These are phyloP conservation scores for Spergularia bocconei DNA, from an alignment of 148 eudicot species.

Conservation along the genomic window DNA sequence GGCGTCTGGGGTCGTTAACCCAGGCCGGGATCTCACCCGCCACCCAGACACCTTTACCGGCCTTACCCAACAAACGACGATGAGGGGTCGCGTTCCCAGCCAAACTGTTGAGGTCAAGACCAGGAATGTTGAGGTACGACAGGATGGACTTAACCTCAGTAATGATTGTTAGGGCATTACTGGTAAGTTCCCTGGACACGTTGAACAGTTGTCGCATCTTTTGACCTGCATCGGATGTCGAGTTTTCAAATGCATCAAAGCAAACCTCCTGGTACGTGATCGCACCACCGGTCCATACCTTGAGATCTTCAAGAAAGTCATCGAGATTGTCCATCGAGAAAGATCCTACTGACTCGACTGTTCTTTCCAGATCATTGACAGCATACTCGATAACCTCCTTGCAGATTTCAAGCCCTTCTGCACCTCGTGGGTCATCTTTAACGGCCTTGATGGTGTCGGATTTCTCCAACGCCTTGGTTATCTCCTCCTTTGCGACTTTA, in stretches of 20 bases:
- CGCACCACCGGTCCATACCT: constrained; percentile 59
- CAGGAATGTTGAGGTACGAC: constrained; percentile 19
- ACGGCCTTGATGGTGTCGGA: constrained; percentile 36
- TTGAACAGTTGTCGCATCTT: constrained; percentile 47
- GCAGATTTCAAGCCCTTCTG: constrained; percentile 42
- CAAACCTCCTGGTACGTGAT: constrained; percentile 66
- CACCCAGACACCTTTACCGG: constrained; percentile 8
- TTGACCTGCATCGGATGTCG: constrained; percentile 42
- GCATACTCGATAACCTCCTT: constrained; percentile 42
- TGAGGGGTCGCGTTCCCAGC: not conserved
- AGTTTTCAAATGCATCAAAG: constrained; percentile 62
- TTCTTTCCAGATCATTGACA: constrained; percentile 39
- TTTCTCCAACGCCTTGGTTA: constrained; percentile 36
- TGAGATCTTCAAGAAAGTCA: constrained; percentile 45
- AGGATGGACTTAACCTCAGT: constrained; percentile 25
- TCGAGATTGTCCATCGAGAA: constrained; percentile 31
- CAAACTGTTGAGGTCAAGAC: constrained; percentile 17
- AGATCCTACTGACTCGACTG: constrained; percentile 20
- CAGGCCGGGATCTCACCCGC: constrained; percentile 35
- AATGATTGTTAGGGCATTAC: constrained; percentile 52
- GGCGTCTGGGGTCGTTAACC: constrained; percentile 28
- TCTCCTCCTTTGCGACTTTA: constrained; percentile 25
- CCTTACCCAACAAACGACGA: constrained; percentile 19
- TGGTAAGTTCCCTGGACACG: constrained; percentile 40
- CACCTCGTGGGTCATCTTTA: constrained; percentile 38